Evolutionary conservation across 2,329 filamentous ascomycete genomes (phyloP), one percentile per base, ranked within the genome.

Genomic region (Hymenoscyphus albidus): DNA sequence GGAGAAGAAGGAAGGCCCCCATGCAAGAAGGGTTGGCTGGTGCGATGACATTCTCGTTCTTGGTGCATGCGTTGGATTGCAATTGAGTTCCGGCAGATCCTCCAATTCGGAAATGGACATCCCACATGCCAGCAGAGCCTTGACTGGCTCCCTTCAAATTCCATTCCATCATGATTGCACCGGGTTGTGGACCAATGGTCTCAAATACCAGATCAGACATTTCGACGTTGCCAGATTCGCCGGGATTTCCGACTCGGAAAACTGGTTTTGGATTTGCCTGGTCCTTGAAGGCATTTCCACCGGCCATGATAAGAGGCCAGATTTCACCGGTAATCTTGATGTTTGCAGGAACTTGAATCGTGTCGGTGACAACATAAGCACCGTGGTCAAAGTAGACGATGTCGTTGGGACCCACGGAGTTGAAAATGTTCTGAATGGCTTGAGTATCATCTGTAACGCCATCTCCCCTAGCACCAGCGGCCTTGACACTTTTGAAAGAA

Each of bases 71-170:
- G 76, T 91, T 83, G 18, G 88, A 89, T 78, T 75, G 91, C 16
- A 98, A 84, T 69, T 91, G 79, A 35, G 93, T 96, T 66, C 94
- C 94, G 4, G 90, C 88, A 62, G 89, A 88, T 55, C 95, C 95
- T 72, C 93, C 94, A 71, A 99, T 86, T 74, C 95, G 92, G 79
- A 95, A 89, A 81, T 99, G 95, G n/a, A 93, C 88, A 73, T 99
- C 95, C 91, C 93, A 99, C 78, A 97, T 88, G 67, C 87, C 94
- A 22, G 88, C 88, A 1, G 87, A 85, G 58, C 92, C 92, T 64
- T 88, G 83, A 63, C 77, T 81, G 70, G 83, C 76, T 42, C 87
- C 88, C 55, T 86, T 86, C 54, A 97, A 81, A 78, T 97, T 97
- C 90, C 92, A 97, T 77, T 97, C 85, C 80, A 97, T 87, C 75